Evolutionary conservation across 495 filamentous ascomycete genomes (phyloP).

Genomic region (Aspergillus ostianus): DNA sequence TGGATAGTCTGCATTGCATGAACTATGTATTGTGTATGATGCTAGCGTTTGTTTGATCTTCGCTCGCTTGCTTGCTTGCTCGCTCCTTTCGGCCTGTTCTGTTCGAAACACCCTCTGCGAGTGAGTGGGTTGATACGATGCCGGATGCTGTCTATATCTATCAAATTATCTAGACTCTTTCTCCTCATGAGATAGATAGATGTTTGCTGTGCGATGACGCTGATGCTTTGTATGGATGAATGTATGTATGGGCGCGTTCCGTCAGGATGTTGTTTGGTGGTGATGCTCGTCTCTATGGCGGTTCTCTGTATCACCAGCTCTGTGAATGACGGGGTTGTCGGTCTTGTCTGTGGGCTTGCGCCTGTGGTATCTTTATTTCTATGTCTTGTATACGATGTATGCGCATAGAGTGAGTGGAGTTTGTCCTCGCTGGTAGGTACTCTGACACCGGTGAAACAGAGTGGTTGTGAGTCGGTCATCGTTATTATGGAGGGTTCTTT

Average conservation of each 20-base stretch:
- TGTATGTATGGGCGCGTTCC: no score
- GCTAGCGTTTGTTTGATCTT: no score
- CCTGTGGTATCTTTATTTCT: background rate
- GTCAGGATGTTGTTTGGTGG: no score
- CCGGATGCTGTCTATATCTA: background rate
- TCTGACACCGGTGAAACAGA: background rate
- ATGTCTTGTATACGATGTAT: background rate
- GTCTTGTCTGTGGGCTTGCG: background rate
- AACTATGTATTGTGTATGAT: no score
- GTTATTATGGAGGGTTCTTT: background rate
- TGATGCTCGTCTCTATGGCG: background rate
- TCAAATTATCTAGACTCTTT: background rate
- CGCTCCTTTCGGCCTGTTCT: background rate
- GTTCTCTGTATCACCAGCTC: background rate
- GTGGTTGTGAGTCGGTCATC: background rate
- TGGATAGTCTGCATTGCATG: no score
- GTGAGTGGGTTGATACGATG: background rate
- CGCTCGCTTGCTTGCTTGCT: no score
- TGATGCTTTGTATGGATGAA: no score
- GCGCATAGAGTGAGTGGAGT: background rate
- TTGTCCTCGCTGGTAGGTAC: background rate
- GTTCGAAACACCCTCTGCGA: no score
- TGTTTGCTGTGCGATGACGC: no score
- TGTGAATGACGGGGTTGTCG: background rate
- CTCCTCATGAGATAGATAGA: constrained; percentile 3